A percentile compares a stretch with the other conserved stretches of the same genome.
phyloP scores from a whole-genome alignment of 345 rosid genomes.

The Melaleuca quinquenervia region DNA sequence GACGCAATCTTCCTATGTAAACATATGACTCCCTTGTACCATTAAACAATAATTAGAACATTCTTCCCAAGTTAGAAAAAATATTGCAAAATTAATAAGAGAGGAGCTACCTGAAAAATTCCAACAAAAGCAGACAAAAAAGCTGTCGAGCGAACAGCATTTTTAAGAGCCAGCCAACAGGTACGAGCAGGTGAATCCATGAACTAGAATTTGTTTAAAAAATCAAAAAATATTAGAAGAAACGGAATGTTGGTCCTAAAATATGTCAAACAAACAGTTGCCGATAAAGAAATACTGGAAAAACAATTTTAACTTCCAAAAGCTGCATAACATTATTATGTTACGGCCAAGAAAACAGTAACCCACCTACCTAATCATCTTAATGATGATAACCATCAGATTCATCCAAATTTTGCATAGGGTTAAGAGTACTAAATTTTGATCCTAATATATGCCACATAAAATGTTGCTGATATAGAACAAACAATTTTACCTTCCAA shows the following conservation, averaged over 20 bases:
- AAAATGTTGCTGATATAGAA: not conserved
- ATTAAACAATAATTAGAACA: slow-evolving; percentile 1
- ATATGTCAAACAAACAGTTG: not conserved
- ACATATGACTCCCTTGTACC: slow-evolving; percentile 76
- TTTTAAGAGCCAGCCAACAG: slow-evolving; percentile 79
- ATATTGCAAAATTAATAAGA: not conserved
- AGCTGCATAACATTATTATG: not conserved
- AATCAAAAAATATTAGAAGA: not conserved
- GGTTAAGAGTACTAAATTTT: not conserved
- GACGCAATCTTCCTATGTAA: slow-evolving; percentile 74
- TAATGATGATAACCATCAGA: not conserved
- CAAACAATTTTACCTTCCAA: not conserved
- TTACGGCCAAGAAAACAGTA: not conserved
- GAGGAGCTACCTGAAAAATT: slow-evolving; percentile 69
- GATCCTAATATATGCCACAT: not conserved
- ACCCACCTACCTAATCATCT: not conserved
- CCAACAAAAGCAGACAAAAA: slow-evolving; percentile 99
- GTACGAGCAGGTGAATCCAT: slow-evolving; percentile 83
- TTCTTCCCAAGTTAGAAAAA: not conserved
- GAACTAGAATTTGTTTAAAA: slow-evolving; percentile 33
- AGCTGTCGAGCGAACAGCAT: slow-evolving; percentile 81
- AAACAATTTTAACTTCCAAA: not conserved
- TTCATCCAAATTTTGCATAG: not conserved
- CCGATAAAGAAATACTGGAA: not conserved
- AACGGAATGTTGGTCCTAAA: not conserved